Conservation (phyloP, 2,329 filamentous ascomycete genomes). For the Dactylellina parvicollis region DNA sequence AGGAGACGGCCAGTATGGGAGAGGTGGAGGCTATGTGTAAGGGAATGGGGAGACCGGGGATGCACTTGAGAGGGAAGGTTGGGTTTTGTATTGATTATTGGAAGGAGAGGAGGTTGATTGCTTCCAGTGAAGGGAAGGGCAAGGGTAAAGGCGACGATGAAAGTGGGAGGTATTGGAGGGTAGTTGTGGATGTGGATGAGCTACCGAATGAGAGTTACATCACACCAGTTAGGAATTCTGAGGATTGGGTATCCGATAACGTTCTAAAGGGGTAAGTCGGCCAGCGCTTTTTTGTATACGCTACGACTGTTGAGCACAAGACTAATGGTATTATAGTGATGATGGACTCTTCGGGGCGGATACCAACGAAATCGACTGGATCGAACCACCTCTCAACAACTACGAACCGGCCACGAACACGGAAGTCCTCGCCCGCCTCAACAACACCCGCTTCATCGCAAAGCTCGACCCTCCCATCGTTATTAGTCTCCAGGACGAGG, state of each 20-base stretch:
- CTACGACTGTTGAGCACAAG: not conserved
- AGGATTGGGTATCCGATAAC: conserved; percentile 76
- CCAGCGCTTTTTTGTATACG: not conserved
- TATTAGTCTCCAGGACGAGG: conserved; percentile 66
- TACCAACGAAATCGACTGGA: conserved; percentile 56
- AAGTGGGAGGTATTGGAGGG: conserved; percentile 70
- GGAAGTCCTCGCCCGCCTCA: conserved; percentile 33
- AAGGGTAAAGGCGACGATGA: conserved; percentile 62
- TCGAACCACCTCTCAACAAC: conserved; percentile 57
- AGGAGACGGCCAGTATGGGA: conserved; percentile 72
- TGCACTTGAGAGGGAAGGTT: conserved; percentile 74
- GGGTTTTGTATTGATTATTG: conserved; percentile 82
- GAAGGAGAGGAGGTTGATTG: conserved; percentile 70
- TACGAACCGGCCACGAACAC: conserved; percentile 53
- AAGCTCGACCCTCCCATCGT: conserved; percentile 78
- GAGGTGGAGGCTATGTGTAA: conserved; percentile 73
- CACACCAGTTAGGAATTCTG: conserved; percentile 74
- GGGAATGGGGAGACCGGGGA: conserved; percentile 74
- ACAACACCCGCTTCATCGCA: conserved; percentile 69
- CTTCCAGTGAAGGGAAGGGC: conserved; percentile 58
- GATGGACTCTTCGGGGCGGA: conserved; percentile 37
- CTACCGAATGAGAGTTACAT: conserved; percentile 64
- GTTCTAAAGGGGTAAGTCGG: conserved; percentile 65
- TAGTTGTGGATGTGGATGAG: conserved; percentile 70
- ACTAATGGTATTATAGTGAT: conserved; percentile 19